Evolutionary conservation across 2,329 filamentous ascomycete species (phyloP).

Genomic region (Aspergillus glaucus): DNA sequence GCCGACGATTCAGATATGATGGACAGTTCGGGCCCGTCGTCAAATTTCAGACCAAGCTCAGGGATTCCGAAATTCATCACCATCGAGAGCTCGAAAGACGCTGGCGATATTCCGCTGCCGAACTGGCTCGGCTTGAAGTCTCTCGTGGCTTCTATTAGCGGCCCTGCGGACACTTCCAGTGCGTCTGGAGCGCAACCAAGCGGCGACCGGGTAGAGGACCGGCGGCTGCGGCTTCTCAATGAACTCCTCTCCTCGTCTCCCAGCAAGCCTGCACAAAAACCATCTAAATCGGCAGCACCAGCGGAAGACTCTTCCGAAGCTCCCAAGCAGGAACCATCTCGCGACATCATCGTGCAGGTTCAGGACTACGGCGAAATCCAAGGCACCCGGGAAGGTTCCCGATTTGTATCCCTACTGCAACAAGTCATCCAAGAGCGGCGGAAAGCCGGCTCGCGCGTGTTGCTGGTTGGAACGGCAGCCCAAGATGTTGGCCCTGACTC

Average conservation of each 20-base stretch:
- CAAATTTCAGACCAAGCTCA: constrained; percentile 14
- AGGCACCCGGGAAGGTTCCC: constrained; percentile 60
- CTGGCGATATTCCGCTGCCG: constrained; percentile 27
- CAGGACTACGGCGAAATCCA: constrained; percentile 75
- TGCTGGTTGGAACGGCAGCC: constrained; percentile 72
- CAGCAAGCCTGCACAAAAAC: constrained; percentile 6
- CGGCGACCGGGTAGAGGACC: constrained; percentile 21
- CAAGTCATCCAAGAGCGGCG: constrained; percentile 66
- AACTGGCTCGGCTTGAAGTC: constrained; percentile 27
- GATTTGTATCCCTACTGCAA: constrained; percentile 64
- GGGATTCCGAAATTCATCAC: constrained; percentile 26
- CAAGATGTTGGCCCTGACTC: constrained; percentile 39
- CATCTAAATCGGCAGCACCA: constrained; percentile 6
- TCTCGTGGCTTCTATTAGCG: constrained; percentile 27
- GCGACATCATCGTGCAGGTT: constrained; percentile 65
- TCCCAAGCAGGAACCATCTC: constrained; percentile 12
- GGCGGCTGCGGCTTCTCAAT: constrained; percentile 30
- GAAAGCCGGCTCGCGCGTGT: constrained; percentile 62
- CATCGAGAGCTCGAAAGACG: constrained; percentile 26
- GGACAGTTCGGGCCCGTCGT: constrained; percentile 12
- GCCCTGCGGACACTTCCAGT: constrained; percentile 17
- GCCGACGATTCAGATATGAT: constrained; percentile 37
- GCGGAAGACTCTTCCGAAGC: constrained; percentile 7
- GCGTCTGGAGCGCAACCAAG: constrained; percentile 7
- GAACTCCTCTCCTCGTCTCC: constrained; percentile 25